Conservation (phyloP, 2,329 filamentous ascomycete genomes). For the Lizonia empirigonia region DNA sequence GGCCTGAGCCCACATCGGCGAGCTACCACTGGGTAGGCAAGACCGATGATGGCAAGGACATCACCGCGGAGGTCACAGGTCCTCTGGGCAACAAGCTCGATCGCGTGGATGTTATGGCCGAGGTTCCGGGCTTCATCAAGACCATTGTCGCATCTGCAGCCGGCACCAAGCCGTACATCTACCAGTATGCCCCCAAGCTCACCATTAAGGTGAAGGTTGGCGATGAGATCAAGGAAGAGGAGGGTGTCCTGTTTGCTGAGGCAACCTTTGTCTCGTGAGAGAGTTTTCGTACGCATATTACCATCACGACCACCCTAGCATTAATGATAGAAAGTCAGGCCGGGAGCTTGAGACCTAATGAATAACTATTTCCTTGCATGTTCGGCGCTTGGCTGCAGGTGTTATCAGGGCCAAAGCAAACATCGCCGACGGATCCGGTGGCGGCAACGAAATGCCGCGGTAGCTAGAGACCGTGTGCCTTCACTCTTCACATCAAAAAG, state of each 20-base stretch:
- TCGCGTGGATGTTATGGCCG: conserved; percentile 92
- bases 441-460: background rate
- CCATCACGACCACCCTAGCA: conserved; percentile 34
- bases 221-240: conserved; percentile 76
- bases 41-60: conserved; percentile 74
- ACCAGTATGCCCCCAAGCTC: conserved; percentile 81
- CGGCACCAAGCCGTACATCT: conserved; percentile 96
- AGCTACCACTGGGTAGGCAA: conserved; percentile 80
- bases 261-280: conserved; percentile 89
- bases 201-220: conserved; percentile 84
- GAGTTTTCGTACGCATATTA: conserved; percentile 20
- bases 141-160: conserved; percentile 85
- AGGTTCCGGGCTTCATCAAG: conserved; percentile 95
- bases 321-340: conserved; percentile 41
- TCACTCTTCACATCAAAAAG: too few relatives aligned
- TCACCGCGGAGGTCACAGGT: conserved; percentile 73
- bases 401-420: background rate
- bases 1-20: conserved; percentile 81
- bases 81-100: conserved; percentile 73
- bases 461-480: too few relatives aligned
- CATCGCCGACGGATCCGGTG: background rate
- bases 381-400: background rate
- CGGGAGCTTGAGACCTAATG: conserved; percentile 46
- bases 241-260: conserved; percentile 82
- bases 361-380: conserved; percentile 17